phyloP scores from a whole-genome alignment of 305 asterid species.

The Withania somnifera region DNA sequence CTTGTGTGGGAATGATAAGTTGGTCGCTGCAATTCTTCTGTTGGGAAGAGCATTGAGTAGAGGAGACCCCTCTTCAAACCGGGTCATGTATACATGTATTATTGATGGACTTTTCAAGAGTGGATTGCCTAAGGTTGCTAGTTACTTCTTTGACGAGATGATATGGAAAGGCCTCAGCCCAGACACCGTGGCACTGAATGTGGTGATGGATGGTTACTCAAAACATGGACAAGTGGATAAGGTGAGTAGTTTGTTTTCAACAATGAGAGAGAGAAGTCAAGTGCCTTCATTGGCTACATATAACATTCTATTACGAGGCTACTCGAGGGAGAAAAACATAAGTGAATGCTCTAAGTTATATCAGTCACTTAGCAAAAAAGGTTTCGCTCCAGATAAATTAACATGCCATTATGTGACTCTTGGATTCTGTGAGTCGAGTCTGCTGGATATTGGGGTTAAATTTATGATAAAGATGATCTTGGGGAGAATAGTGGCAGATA shows the following conservation, averaged over 20 bases:
- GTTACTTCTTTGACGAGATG: constrained; percentile 48
- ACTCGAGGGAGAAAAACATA: constrained; percentile 33
- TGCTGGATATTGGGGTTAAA: constrained; percentile 60
- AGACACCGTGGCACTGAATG: constrained; percentile 49
- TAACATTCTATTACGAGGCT: constrained; percentile 67
- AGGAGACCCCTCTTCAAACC: constrained; percentile 33
- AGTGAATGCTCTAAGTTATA: constrained; percentile 40
- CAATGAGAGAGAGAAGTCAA: constrained; percentile 24
- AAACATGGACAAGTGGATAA: constrained; percentile 40
- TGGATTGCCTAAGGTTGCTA: constrained; percentile 54
- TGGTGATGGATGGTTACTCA: constrained; percentile 61
- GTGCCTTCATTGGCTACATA: constrained; percentile 55
- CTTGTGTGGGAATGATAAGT: constrained; percentile 54
- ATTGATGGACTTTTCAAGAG: constrained; percentile 56
- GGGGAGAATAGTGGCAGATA: constrained; percentile 43
- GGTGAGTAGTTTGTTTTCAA: constrained; percentile 24
- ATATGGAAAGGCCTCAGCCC: constrained; percentile 27
- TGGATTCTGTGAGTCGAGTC: constrained; percentile 44
- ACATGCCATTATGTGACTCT: constrained; percentile 58
- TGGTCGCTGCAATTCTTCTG: constrained; percentile 50
- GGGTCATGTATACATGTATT: constrained; percentile 53
- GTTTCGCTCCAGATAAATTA: constrained; percentile 50
- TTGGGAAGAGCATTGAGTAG: constrained; percentile 36
- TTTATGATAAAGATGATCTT: constrained; percentile 50
- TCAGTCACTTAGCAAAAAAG: constrained; percentile 35